Evolutionary conservation across 2,329 filamentous ascomycete genomes (phyloP), one percentile per base, ranked within the genome.

Genomic region (Diaporthe citri): DNA sequence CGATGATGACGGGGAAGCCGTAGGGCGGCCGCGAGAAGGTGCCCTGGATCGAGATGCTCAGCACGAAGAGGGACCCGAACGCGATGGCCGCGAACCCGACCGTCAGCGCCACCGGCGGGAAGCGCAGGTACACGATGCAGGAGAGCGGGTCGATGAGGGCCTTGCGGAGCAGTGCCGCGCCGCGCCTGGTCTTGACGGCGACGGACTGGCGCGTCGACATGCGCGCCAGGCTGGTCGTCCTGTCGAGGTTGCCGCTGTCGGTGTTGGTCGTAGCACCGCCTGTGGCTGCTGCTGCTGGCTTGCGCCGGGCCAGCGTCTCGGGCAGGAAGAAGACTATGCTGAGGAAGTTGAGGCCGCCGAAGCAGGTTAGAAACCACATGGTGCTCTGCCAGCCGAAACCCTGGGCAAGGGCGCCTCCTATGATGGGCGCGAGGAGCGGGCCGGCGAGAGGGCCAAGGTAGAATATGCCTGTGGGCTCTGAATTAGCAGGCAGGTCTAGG

Each of bases 371-470:
- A 78, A 95, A 95, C 92, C 93, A 97, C 86, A 95, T 90, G 1
- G 93, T 94, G 52, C 91, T 91, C 78, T 93, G 87, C 95, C 95
- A 97, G 1, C 92, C 91, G 80, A 93, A 92, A 8, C 83, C 86
- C 78, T 94, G 85, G 0, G 93, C 88, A n/a, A 97, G 84, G 0
- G 88, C 90, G 57, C 94, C 95, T 71, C 94, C 95, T 43, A 97
- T 87, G 71, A 97, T 93, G 2, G 95, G 95, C 0, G 93, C 91
- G 8, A 96, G 82, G 20, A 97, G 84, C 0, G 95, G 95, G 0
- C 94, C 94, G 66, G 92, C 89, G 12, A 97, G 84, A 0, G 95
- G 94, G 0, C 95, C 95, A 0, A 97, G 87, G 79, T 96, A 97
- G 83, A 96, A 97, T 55, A 94, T 72, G 20, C 74, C 74, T 75